These are phyloP conservation scores for Paecilomyces fulvus DNA, from an alignment of 2,329 filamentous ascomycete species.

Conservation along the genomic window DNA sequence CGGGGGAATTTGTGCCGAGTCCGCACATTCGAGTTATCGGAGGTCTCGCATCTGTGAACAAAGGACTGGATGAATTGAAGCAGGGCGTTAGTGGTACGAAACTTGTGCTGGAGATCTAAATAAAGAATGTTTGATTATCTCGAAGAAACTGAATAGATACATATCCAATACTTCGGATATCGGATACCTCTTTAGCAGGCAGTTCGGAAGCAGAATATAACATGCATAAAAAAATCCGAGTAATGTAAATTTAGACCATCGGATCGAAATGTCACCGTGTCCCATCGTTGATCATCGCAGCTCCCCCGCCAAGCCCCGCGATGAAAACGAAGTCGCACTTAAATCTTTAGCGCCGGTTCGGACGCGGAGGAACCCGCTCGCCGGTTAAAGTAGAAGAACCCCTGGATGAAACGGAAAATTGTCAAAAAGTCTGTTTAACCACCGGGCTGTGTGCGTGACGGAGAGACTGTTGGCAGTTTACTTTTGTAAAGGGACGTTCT, in stretches of 20 bases:
- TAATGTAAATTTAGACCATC: too few relatives aligned
- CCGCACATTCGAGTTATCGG: conserved; percentile 12
- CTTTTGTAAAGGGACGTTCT: not conserved
- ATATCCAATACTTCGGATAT: too few relatives aligned
- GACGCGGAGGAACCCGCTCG: not conserved
- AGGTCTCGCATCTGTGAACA: conserved; percentile 9
- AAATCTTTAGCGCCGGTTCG: not conserved
- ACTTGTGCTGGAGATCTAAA: conserved; percentile 12
- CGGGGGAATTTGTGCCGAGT: conserved; percentile 13
- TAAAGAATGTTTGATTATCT: not conserved
- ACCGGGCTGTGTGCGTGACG: not conserved
- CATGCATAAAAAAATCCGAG: too few relatives aligned
- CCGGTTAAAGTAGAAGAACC: not conserved
- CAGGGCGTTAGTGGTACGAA: conserved; percentile 14
- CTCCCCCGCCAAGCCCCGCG: not conserved
- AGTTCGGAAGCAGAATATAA: too few relatives aligned
- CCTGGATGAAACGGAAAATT: not conserved
- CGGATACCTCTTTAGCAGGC: too few relatives aligned
- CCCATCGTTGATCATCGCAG: not conserved
- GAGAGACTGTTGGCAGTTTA: too few relatives aligned
- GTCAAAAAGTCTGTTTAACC: not conserved
- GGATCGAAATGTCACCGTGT: too few relatives aligned
- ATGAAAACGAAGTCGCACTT: not conserved
- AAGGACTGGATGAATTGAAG: conserved; percentile 14
- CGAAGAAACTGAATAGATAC: too few relatives aligned